phyloP scores from a whole-genome alignment of 257 asterid species.

The Prunella vulgaris region DNA sequence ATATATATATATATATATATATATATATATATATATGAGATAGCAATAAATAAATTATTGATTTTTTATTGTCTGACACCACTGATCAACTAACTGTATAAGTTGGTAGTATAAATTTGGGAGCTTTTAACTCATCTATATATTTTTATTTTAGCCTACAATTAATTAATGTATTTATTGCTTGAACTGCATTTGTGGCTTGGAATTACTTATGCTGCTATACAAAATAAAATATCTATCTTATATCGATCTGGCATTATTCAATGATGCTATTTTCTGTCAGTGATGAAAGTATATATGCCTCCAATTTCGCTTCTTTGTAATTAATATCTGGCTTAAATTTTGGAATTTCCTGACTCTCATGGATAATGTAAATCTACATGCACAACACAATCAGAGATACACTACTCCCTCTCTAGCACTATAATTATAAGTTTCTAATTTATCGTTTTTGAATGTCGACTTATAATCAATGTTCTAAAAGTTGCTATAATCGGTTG shows the following conservation, averaged over 20 bases:
- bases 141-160: constrained; percentile 26
- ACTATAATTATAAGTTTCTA: too few species aligned
- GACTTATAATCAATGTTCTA: too few species aligned
- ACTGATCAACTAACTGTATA: background rate
- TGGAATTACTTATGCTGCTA: constrained; percentile 3
- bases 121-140: background rate
- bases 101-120: constrained; percentile 1
- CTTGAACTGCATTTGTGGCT: constrained; percentile 21
- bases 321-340: background rate
- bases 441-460: too few species aligned
- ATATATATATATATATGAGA: background rate
- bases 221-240: background rate
- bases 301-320: constrained; percentile 5
- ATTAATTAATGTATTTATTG: background rate
- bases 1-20: too few species aligned
- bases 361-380: too few species aligned
- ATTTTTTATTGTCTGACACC: background rate
- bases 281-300: constrained; percentile 11
- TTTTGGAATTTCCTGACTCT: background rate
- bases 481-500: too few species aligned
- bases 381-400: too few species aligned
- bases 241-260: background rate
- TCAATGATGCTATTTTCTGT: constrained; percentile 3
- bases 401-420: too few species aligned
- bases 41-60: background rate